These are phyloP conservation scores for Hymenotorrendiella dingleyae DNA, from an alignment of 2,329 filamentous ascomycete species.

Conservation along the genomic window DNA sequence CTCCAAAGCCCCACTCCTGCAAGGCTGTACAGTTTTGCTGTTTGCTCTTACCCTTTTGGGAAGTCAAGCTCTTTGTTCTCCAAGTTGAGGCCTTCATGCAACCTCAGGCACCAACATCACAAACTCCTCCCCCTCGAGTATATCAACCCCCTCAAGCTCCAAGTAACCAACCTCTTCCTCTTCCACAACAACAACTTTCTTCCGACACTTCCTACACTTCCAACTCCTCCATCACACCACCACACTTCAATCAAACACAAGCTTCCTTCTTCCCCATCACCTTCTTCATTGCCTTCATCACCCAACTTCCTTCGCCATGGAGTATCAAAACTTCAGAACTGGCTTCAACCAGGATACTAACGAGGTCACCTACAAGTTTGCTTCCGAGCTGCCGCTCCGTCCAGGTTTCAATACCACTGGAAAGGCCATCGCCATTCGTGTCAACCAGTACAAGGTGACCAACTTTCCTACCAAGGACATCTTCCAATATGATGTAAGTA, in stretches of 20 bases:
- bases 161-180: too few relatives aligned
- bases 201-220: neutral
- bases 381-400: conserved; percentile 34
- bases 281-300: neutral
- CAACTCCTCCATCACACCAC: too few relatives aligned
- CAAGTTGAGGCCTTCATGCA: neutral
- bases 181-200: neutral
- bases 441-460: conserved; percentile 73
- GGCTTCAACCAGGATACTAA: conserved; percentile 17
- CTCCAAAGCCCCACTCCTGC: too few relatives aligned
- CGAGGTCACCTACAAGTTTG: conserved; percentile 19
- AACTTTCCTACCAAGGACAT: conserved; percentile 56
- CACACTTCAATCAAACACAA: too few relatives aligned
- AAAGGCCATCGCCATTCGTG: conserved; percentile 43
- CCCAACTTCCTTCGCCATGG: neutral
- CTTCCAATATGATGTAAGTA: conserved; percentile 79
- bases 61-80: neutral
- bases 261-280: conserved; percentile 2
- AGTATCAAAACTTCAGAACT: neutral
- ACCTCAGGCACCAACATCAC: neutral
- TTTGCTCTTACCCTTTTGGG: neutral
- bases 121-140: too few relatives aligned
- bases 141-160: too few relatives aligned
- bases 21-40: too few relatives aligned
- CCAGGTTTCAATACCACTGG: conserved; percentile 54